phyloP scores from a whole-genome alignment of 805 yeast species.

The Naumovozyma baii region DNA sequence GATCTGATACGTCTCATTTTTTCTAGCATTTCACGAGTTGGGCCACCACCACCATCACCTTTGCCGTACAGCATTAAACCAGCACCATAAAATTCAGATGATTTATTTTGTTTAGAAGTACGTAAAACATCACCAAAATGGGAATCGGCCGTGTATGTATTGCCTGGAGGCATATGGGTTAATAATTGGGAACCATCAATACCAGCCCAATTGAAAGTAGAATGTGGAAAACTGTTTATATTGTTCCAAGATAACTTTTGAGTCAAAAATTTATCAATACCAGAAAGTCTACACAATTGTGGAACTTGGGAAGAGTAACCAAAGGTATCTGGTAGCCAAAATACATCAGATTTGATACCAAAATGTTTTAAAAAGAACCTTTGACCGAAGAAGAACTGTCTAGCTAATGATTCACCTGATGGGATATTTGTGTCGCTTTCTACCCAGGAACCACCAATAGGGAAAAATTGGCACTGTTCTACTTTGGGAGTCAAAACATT shows the following conservation, averaged over 20 bases:
- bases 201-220: conserved; percentile 92
- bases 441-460: conserved; percentile 97
- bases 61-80: conserved; percentile 80
- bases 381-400: conserved; percentile 89
- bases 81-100: conserved; percentile 67
- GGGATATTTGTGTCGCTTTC: conserved; percentile 96
- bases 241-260: conserved; percentile 96
- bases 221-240: conserved; percentile 79
- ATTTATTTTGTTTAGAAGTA: conserved; percentile 72
- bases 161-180: conserved; percentile 96
- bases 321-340: conserved; percentile 96
- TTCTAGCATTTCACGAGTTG: conserved; percentile 86
- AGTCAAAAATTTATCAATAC: conserved; percentile 75
- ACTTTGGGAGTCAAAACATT: conserved; percentile 54
- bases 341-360: conserved; percentile 63
- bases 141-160: conserved; percentile 90
- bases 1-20: conserved; percentile 89
- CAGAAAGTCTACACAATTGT: conserved; percentile 81
- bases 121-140: conserved; percentile 87
- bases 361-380: conserved; percentile 71
- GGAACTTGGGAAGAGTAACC: conserved; percentile 95
- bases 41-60: conserved; percentile 99
- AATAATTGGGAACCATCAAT: conserved; percentile 88
- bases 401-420: conserved; percentile 78
- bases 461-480: conserved; percentile 65